Conservation (phyloP, 345 rosid species). For the Populus simonii region DNA sequence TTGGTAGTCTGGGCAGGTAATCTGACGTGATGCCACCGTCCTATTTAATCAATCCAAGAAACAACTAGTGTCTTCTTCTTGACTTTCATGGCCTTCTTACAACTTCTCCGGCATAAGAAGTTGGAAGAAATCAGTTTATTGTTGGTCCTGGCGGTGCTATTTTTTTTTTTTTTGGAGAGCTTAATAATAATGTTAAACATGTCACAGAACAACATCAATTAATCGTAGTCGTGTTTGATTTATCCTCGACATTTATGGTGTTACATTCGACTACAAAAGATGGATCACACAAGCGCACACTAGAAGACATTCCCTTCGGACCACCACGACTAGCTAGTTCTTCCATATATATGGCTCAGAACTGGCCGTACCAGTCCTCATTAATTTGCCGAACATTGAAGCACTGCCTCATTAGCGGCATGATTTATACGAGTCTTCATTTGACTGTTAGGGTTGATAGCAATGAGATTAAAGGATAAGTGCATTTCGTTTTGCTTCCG, state of each 20-base stretch:
- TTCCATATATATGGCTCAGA: not conserved
- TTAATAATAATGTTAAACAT: not conserved
- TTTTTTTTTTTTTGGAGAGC: not conserved
- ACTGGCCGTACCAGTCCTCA: not conserved
- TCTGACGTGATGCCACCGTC: conserved; percentile 6
- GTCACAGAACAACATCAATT: not conserved
- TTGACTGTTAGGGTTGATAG: too few species aligned
- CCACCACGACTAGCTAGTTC: not conserved
- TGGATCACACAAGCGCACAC: too few species aligned
- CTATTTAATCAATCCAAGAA: not conserved
- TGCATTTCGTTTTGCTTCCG: too few species aligned
- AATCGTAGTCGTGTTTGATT: not conserved
- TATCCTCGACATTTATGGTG: not conserved
- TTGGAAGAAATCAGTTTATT: not conserved
- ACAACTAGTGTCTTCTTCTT: not conserved
- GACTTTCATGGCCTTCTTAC: not conserved
- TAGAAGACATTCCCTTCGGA: not conserved
- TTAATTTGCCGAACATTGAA: not conserved
- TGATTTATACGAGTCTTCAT: not conserved
- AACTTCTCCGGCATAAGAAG: not conserved
- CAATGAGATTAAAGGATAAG: too few species aligned
- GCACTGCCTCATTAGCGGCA: not conserved
- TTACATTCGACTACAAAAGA: not conserved
- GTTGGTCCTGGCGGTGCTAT: not conserved
- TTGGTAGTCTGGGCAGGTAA: conserved; percentile 3